Evolutionary conservation across 352 stramenopile species (phyloP).

Genomic region (Phytopythium mirpurense): DNA sequence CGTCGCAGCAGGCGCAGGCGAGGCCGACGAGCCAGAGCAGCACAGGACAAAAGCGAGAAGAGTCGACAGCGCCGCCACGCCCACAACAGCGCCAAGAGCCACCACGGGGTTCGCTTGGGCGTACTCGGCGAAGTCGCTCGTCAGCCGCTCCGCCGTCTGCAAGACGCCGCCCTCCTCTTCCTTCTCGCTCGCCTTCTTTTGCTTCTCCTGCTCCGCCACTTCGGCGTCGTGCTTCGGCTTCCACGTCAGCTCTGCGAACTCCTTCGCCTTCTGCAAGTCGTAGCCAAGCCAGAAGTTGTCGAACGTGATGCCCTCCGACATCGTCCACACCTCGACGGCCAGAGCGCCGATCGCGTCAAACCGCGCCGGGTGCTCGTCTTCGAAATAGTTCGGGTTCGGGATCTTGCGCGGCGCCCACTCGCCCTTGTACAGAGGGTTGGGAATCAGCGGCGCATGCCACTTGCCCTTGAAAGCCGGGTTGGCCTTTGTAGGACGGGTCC

Average conservation of each 20-base stretch:
- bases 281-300: constrained; percentile 92
- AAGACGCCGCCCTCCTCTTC: constrained; percentile 46
- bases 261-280: constrained; percentile 68
- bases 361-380: constrained; percentile 68
- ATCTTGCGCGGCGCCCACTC: constrained; percentile 90
- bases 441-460: constrained; percentile 87
- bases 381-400: constrained; percentile 87
- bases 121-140: constrained; percentile 41
- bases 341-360: constrained; percentile 87
- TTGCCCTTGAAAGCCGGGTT: constrained; percentile 94
- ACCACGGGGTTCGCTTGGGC: constrained; percentile 51
- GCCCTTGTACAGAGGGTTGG: constrained; percentile 91
- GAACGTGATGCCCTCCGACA: constrained; percentile 87
- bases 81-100: constrained; percentile 36
- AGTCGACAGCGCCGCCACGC: constrained; percentile 34
- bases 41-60: constrained; percentile 55
- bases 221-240: constrained; percentile 69
- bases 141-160: constrained; percentile 32
- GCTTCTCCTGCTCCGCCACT: constrained; percentile 42
- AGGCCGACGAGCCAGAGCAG: constrained; percentile 27
- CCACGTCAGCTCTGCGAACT: constrained; percentile 78
- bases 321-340: constrained; percentile 90
- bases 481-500: constrained; percentile 77
- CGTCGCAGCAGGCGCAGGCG: constrained; percentile 10
- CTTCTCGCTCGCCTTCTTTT: constrained; percentile 33